Evolutionary conservation across 768 basidiomycete genomes (phyloP).

Genomic region (Suillus occidentalis): DNA sequence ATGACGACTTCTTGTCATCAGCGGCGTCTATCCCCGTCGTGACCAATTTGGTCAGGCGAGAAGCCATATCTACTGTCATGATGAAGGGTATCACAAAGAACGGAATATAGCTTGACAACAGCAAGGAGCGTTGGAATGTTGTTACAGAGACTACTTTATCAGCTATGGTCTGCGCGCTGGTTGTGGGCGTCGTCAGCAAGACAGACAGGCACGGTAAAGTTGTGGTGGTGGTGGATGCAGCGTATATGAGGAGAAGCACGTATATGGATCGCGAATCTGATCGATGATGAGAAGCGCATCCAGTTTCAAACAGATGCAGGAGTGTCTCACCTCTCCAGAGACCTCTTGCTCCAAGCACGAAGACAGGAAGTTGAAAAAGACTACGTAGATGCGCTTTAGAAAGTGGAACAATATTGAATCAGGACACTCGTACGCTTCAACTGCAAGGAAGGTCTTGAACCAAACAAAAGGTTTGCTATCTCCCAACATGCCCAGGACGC

Average conservation of each 20-base stretch:
- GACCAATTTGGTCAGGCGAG: conserved; percentile 37
- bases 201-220: conserved; percentile 68
- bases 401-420: background rate
- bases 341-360: conserved; percentile 63
- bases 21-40: conserved; percentile 21
- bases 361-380: conserved; percentile 74
- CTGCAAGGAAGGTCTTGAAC: conserved; percentile 63
- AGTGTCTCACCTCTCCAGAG: conserved; percentile 51
- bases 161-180: conserved; percentile 33
- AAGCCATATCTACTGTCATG: conserved; percentile 74
- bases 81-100: conserved; percentile 71
- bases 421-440: conserved; percentile 52
- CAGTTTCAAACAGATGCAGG: background rate
- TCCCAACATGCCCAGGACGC: conserved; percentile 44
- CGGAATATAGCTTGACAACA: conserved; percentile 72
- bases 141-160: conserved; percentile 42
- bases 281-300: conserved; percentile 5
- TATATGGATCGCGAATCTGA: conserved; percentile 55
- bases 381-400: conserved; percentile 31
- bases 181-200: conserved; percentile 53
- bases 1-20: conserved; percentile 19
- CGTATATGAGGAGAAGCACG: conserved; percentile 69
- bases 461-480: conserved; percentile 44
- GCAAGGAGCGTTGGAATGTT: conserved; percentile 47
- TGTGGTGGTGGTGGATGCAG: conserved; percentile 76